phyloP scores from a whole-genome alignment of 257 asterid genomes.

The Gentiana straminea region DNA sequence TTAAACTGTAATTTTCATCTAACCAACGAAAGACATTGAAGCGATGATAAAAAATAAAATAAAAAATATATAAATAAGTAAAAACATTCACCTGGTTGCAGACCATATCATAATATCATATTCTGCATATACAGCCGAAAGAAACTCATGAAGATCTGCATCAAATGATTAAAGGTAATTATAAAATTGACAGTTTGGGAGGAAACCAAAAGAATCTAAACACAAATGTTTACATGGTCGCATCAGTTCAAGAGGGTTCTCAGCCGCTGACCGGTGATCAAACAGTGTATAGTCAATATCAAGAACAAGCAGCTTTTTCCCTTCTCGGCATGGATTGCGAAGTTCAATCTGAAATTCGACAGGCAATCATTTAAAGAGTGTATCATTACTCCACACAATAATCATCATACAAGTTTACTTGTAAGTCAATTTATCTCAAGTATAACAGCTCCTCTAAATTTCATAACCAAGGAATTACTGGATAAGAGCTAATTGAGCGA shows the following conservation, averaged over 20 bases:
- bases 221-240: slow-evolving; percentile 71
- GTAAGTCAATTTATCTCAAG: too few species aligned
- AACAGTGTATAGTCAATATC: slow-evolving; percentile 90
- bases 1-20: too few species aligned
- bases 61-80: too few species aligned
- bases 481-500: too few species aligned
- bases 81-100: slow-evolving; percentile 63
- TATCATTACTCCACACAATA: too few species aligned
- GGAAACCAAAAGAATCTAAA: slow-evolving; percentile 6
- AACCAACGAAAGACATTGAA: background rate
- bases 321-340: slow-evolving; percentile 82
- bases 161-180: slow-evolving; percentile 6
- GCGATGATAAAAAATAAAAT: too few species aligned
- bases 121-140: slow-evolving; percentile 77
- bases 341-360: slow-evolving; percentile 51
- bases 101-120: slow-evolving; percentile 98
- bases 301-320: slow-evolving; percentile 86
- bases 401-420: too few species aligned
- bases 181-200: slow-evolving; percentile 4
- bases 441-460: too few species aligned
- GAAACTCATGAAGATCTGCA: slow-evolving; percentile 97
- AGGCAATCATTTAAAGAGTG: slow-evolving; percentile 6
- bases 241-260: slow-evolving; percentile 87
- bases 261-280: slow-evolving; percentile 93
- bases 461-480: too few species aligned